A percentile compares a stretch with the other conserved stretches of the same genome.
Conservation (phyloP, 2,329 filamentous ascomycete species). For the Aspergillus sp. region DNA sequence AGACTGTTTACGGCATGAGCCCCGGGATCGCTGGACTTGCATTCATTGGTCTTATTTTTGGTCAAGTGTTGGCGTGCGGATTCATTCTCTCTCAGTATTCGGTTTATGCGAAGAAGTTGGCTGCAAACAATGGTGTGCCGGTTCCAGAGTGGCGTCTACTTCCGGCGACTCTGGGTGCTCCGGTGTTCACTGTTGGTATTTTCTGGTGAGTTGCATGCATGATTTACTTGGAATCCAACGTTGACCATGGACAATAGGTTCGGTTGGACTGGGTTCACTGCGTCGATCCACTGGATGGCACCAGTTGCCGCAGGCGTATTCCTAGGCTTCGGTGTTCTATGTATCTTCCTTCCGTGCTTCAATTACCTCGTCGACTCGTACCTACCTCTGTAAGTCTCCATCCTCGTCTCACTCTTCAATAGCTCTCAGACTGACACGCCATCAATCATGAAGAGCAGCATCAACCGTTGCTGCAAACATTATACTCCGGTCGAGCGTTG, state of each 20-base stretch:
- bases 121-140: slow-evolving; percentile 12
- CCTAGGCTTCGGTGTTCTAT: slow-evolving; percentile 21
- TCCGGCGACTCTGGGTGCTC: slow-evolving; percentile 20
- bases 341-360: slow-evolving; percentile 25
- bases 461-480: slow-evolving; percentile 30
- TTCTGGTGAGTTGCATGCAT: slow-evolving; percentile 21
- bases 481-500: slow-evolving; percentile 25
- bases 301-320: slow-evolving; percentile 17
- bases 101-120: slow-evolving; percentile 18
- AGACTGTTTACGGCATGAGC: slow-evolving; percentile 21
- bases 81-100: slow-evolving; percentile 21
- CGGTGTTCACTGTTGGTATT: slow-evolving; percentile 25
- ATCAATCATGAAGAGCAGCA: slow-evolving; percentile 18
- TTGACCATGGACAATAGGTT: slow-evolving; percentile 13
- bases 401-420: background rate
- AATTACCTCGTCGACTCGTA: slow-evolving; percentile 32
- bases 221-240: background rate
- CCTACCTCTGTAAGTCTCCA: slow-evolving; percentile 25
- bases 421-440: background rate
- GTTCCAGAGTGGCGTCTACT: slow-evolving; percentile 24
- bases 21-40: slow-evolving; percentile 22
- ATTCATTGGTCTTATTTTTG: slow-evolving; percentile 24
- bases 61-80: slow-evolving; percentile 9
- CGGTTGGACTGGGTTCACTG: slow-evolving; percentile 22
- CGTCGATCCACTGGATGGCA: slow-evolving; percentile 20